These are phyloP conservation scores for Aschersonia sp. DNA, from an alignment of 2,329 filamentous ascomycete genomes.

Conservation along the genomic window DNA sequence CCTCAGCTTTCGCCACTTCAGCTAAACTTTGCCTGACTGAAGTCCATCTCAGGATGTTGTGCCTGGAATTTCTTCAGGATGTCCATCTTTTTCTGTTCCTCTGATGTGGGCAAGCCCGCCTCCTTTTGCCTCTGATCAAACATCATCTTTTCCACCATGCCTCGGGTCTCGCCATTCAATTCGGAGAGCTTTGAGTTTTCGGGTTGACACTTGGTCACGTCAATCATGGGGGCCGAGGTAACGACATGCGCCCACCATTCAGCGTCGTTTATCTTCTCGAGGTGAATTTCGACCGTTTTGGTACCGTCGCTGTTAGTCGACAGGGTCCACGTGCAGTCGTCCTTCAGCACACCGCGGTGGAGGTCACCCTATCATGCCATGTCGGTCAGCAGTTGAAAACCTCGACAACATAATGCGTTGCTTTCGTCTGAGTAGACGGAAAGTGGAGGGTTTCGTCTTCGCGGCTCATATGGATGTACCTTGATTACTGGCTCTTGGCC, in stretches of 20 bases:
- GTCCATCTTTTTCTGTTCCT: conserved; percentile 91
- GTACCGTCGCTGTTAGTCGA: conserved; percentile 55
- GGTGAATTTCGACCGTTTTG: conserved; percentile 61
- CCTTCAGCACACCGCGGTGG: conserved; percentile 61
- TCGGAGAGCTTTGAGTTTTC: conserved; percentile 87
- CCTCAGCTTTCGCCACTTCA: conserved; percentile 14
- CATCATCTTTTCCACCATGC: conserved; percentile 99
- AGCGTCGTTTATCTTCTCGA: conserved; percentile 94
- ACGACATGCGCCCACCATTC: conserved; percentile 97
- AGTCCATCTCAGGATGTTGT: conserved; percentile 62
- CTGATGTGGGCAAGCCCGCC: conserved; percentile 71
- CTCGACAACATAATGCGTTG: no score
- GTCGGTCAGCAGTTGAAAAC: neutral
- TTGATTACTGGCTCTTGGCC: conserved; percentile 75
- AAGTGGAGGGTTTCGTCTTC: neutral
- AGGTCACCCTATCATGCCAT: conserved; percentile 54
- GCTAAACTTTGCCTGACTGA: conserved; percentile 54
- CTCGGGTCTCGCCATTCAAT: conserved; percentile 83
- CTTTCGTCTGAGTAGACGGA: no score
- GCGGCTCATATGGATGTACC: conserved; percentile 27
- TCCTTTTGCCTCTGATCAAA: conserved; percentile 97
- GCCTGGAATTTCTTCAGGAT: conserved; percentile 86
- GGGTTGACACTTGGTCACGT: conserved; percentile 87
- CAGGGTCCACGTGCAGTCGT: conserved; percentile 93
- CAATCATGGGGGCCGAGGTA: conserved; percentile 75